Base-by-base conservation (phyloP, 2,329 filamentous ascomycete genomes). In the Sporothrix variecibatus region DNA sequence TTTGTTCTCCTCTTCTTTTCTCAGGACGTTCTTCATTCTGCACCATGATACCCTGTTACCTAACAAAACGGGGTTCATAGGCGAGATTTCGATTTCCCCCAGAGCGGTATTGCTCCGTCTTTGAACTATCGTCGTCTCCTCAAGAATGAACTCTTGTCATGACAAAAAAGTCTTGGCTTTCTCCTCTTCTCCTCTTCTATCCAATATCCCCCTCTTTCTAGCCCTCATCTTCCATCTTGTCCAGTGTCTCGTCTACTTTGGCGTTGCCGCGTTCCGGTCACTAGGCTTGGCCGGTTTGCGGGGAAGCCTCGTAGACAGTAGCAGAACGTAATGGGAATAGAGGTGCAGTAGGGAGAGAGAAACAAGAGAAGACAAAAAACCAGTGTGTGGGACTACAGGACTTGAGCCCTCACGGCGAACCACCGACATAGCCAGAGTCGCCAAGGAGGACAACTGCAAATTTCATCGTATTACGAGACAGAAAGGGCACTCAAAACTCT, bases 11-110 rank as follows among this genome's bases (percentile, higher is more conserved):
- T 67, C 62, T 28, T 20, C 5, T 17, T 11, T 43, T n/a, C 43
- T 23, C 60, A 6, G 20, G 28, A 15, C 23, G 28, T 60, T 6
- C 17, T n/a, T n/a, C n/a, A n/a, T 8, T 62, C 20, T 62, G 20
- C 34, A 7, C 62, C 38, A 67, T 28, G 62, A 46, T 46, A 67
- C 38, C 38, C 38, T 67, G 23, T 67, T 67, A 67, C 62, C 62
- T 67, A 67, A 67, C 62, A 67, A 67, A 67, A 46, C 5, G 62
- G 26, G 3, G 4, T 64, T 46, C 23, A n/a, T 65, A 17, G 38
- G n/a, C 38, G 23, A 46, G 38, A 28, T 26, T 65, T 43, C 9
- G 60, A 43, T 43, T 17, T 65, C 40, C 60, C 34, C 38, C 38
- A 67, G 38, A 43, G 62, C 5, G 38, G 38, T 40, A 67, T 67